These are phyloP conservation scores for Trichoderma sp. DNA, from an alignment of 2,329 filamentous ascomycete species.

Conservation along the genomic window DNA sequence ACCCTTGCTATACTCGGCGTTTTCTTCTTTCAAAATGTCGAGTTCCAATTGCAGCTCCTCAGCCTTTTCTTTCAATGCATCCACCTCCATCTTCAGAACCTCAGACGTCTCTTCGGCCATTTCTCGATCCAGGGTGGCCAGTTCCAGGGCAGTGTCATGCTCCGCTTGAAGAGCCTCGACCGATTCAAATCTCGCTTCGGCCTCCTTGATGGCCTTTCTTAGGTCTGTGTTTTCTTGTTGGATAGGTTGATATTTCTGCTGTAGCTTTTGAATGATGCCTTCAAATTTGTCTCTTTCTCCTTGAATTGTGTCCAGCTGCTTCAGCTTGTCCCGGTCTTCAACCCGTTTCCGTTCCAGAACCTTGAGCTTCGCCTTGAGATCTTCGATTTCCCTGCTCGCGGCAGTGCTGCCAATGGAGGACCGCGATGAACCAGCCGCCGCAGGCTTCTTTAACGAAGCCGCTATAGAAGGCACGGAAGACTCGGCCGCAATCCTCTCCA, in stretches of 20 bases:
- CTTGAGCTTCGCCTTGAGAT: conserved; percentile 81
- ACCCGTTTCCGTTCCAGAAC: conserved; percentile 82
- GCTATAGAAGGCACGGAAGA: conserved; percentile 31
- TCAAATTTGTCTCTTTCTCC: conserved; percentile 77
- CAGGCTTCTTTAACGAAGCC: conserved; percentile 31
- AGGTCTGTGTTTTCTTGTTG: conserved; percentile 76
- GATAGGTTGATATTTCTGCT: conserved; percentile 82
- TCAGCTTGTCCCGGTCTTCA: conserved; percentile 83
- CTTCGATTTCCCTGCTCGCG: conserved; percentile 70
- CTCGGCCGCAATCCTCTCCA: conserved; percentile 50
- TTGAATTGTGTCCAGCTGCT: conserved; percentile 72
- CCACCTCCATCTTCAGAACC: conserved; percentile 74
- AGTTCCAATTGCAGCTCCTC: conserved; percentile 88
- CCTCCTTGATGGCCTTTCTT: conserved; percentile 73
- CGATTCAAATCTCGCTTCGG: conserved; percentile 62
- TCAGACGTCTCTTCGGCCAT: conserved; percentile 96
- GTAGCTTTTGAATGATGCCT: conserved; percentile 82
- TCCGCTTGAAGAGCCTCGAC: conserved; percentile 76
- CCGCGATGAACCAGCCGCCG: conserved; percentile 29
- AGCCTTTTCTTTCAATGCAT: conserved; percentile 68
- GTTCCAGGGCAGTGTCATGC: conserved; percentile 79
- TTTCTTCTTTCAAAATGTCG: conserved; percentile 84
- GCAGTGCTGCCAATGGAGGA: conserved; percentile 48
- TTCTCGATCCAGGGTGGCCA: conserved; percentile 85
- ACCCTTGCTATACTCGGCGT: conserved; percentile 75